Evolutionary conservation across 257 asterid genomes (phyloP), one percentile per base, ranked within the genome.

Genomic region (Echium plantagineum): DNA sequence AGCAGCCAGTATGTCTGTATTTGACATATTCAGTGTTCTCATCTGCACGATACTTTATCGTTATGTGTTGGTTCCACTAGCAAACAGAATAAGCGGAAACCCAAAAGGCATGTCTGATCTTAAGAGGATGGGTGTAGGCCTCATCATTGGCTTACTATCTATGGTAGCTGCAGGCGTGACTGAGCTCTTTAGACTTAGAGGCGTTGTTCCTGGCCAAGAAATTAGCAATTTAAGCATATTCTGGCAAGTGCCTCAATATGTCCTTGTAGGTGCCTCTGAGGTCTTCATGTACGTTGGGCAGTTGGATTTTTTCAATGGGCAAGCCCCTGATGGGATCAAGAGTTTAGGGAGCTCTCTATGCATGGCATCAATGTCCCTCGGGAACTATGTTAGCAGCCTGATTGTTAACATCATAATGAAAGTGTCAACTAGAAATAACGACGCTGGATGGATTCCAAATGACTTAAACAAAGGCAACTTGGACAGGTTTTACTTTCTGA

Each of bases 271-370:
- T 6, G 94, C 95, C 5, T 87, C 95, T 1, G 95, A 87, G 67
- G 95, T 87, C 15, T 87, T 87, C 57, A 87, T 87, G 95, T 87
- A 87, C 26, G 82, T 86, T 0, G 95, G 94, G 8, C 94, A 84
- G 48, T 68, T 86, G 52, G 95, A 86, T 53, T 86, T 87, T 55
- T 87, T 87, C 63, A 84, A 79, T 21, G 84, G 83, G 15, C 86
- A 84, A 73, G 90, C 94, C n/a, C 94, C 95, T 1, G 88, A 87
- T 51, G 94, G 95, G 20, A 77, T 87, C 20, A 87, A 87, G 74
- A 87, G 94, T 70, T 75, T 87, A 3, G 95, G 88, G 5, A 87
- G 95, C 47, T 80, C 95, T 0, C 69, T 87, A 1, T 87, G 95
- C 55, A 87, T 87, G 95, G 89, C 93, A 15, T 87, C 95, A 9